These are phyloP conservation scores for Orobanche coerulescens DNA, from an alignment of 257 asterid genomes.

Conservation along the genomic window DNA sequence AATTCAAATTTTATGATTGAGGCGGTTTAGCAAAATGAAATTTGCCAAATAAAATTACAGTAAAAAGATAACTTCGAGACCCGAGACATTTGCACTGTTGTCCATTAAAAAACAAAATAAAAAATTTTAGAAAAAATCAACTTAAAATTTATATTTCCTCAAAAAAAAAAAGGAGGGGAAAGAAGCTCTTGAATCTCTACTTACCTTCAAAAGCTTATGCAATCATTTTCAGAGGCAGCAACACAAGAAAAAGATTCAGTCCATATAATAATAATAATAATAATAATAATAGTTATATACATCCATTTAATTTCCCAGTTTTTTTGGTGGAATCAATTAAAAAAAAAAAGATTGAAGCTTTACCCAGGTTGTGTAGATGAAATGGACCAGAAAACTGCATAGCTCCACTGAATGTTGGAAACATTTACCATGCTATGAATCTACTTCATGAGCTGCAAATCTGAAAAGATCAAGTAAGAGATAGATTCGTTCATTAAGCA, in stretches of 20 bases:
- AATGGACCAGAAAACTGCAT: conserved; percentile 81
- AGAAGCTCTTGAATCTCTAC: background rate
- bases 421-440: too few relatives aligned
- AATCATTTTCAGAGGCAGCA: background rate
- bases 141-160: background rate
- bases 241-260: background rate
- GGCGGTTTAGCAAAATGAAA: too few relatives aligned
- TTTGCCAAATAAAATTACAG: too few relatives aligned
- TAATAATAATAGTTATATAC: background rate
- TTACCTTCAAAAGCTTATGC: background rate
- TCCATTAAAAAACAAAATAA: background rate
- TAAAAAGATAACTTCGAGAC: too few relatives aligned
- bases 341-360: conserved; percentile 12
- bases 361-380: conserved; percentile 66
- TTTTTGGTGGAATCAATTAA: too few relatives aligned
- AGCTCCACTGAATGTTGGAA: conserved; percentile 89
- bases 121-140: background rate
- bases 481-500: too few relatives aligned
- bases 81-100: too few relatives aligned
- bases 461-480: too few relatives aligned
- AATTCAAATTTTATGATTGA: too few relatives aligned
- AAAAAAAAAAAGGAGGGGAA: background rate
- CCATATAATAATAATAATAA: background rate
- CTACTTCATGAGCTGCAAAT: too few relatives aligned
- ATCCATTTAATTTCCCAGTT: too few relatives aligned